Base-by-base conservation (phyloP, 2,329 filamentous ascomycete species). In the Ramularia endophylla region DNA sequence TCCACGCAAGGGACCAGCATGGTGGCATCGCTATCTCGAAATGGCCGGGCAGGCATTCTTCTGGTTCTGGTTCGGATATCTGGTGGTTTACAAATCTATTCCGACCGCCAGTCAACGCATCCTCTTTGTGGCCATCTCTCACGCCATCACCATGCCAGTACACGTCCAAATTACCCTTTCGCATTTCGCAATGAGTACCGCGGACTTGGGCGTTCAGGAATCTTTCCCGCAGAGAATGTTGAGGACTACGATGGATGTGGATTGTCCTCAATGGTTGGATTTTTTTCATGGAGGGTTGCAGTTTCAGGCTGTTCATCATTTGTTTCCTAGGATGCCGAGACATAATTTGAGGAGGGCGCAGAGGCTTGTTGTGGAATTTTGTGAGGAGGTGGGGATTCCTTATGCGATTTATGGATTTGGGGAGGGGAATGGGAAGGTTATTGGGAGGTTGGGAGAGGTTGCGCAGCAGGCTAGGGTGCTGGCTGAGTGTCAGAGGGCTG, bases 161-260 rank as follows among this genome's bases (percentile, higher is more conserved):
- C 82, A 86, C 57, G 71, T 85, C 2, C 82, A 85, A 53, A 84
- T 86, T 59, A 85, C 81, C 0, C 73, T 85, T 7, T 81, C 76
- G 1, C 82, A 86, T 63, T 85, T 81, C 70, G 81, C 77, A 45
- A 86, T 85, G 81, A 78, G 77, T 17, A 83, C 78, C 2, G 65
- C 75, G 0, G 78, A 84, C 47, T 69, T 83, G 2, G 80, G 80
- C 44, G 72, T 77, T 34, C 66, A 70, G 40, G 81, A 85, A 57
- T 81, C 78, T 1, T 85, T 85, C 56, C 70, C 81, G 0, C 80
- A 84, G 65, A 78, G 78, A 54, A 81, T 83, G 71, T 66, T 85
- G 27, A 73, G 81, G 32, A 85, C 81, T 3, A 85, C 81, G 18
- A 83, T 85, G 80, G 82, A 86, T 54, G 77, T 86, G 35, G 80